These are phyloP conservation scores for Fusarium multiceps DNA, from an alignment of 2,329 filamentous ascomycete species.

Conservation along the genomic window DNA sequence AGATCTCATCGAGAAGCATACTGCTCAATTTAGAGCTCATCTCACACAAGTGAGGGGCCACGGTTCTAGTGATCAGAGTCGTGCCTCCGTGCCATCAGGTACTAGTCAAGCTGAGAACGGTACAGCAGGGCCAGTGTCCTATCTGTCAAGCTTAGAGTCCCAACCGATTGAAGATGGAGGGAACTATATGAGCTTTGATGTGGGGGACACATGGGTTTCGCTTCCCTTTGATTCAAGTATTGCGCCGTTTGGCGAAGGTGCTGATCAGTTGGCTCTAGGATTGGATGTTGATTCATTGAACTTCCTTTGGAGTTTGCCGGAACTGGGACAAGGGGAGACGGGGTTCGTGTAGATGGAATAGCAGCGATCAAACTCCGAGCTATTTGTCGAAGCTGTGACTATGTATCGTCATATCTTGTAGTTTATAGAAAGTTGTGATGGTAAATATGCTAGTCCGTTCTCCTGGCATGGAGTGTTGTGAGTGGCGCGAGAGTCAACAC, in stretches of 20 bases:
- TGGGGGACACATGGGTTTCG: conserved; percentile 14
- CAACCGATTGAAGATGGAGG: background rate
- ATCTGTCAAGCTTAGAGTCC: background rate
- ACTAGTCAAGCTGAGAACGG: background rate
- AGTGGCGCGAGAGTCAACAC: background rate
- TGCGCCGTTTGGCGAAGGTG: conserved; percentile 20
- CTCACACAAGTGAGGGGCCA: background rate
- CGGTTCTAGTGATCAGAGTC: background rate
- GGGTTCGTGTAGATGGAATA: background rate
- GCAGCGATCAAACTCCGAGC: background rate
- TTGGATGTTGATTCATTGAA: conserved; percentile 28
- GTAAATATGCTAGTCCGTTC: background rate
- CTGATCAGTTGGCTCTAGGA: conserved; percentile 16
- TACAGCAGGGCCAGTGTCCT: background rate
- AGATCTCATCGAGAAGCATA: conserved; percentile 39
- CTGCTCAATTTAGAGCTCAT: conserved; percentile 26
- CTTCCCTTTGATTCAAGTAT: conserved; percentile 29
- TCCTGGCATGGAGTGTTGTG: background rate
- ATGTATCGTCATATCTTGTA: background rate
- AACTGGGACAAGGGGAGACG: conserved; percentile 5
- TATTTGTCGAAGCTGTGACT: background rate
- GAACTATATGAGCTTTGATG: conserved; percentile 7
- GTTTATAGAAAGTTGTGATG: rapidly evolving
- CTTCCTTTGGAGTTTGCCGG: conserved; percentile 29
- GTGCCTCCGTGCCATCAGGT: background rate